Percentiles rank a stretch among this genome's conserved stretches.
phyloP scores from a whole-genome alignment of 257 asterid species.

The Ilex aquifolium region DNA sequence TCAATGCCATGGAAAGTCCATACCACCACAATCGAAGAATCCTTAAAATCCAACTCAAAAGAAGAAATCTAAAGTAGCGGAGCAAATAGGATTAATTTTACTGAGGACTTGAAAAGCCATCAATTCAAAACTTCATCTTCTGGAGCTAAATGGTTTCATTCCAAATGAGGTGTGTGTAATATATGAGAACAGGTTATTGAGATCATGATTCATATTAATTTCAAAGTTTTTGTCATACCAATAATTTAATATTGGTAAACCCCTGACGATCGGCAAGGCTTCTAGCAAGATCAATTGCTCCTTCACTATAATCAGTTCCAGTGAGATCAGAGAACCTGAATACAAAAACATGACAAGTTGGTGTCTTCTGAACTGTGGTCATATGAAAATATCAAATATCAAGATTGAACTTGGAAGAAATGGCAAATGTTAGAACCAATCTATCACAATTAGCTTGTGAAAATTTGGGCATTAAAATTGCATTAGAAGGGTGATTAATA shows the following conservation, averaged over 20 bases:
- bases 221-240: slow-evolving; percentile 38
- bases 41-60: too few species aligned
- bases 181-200: slow-evolving; percentile 1
- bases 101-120: too few species aligned
- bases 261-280: slow-evolving; percentile 86
- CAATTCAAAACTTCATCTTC: too few species aligned
- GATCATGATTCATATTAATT: slow-evolving; percentile 1
- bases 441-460: too few species aligned
- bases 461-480: too few species aligned
- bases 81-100: too few species aligned
- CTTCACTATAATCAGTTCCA: slow-evolving; percentile 94
- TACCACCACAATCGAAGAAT: too few species aligned
- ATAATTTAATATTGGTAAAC: slow-evolving; percentile 59
- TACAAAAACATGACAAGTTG: slow-evolving; percentile 19
- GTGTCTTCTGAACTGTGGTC: slow-evolving; percentile 15
- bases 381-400: neutral
- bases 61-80: too few species aligned
- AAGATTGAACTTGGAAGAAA: neutral
- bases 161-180: neutral
- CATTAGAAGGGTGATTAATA: too few species aligned
- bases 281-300: slow-evolving; percentile 86
- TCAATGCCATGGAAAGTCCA: too few species aligned
- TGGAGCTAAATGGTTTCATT: too few species aligned
- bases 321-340: slow-evolving; percentile 93
- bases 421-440: neutral